Base-by-base conservation (phyloP, 1,284 basidiomycete species). In the Ceratobasidium papillatum region DNA sequence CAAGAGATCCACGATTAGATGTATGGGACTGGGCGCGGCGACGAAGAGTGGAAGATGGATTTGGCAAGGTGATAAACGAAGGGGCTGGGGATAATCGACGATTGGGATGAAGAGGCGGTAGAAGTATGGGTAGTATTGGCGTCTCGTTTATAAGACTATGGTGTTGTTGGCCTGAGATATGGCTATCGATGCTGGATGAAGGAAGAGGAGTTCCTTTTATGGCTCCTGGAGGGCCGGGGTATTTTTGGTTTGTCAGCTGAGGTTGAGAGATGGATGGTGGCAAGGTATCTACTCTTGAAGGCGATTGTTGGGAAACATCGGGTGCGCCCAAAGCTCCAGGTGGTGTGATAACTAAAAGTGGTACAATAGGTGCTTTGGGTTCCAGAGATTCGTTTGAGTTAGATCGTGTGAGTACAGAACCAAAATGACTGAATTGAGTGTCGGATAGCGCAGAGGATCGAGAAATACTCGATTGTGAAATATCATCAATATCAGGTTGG, bases 201-300 rank as follows among this genome's bases (percentile, higher is more conserved):
- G 30, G 54, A 19, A 12, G 54, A 19, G 27, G 30, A 5, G 14
- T 11, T 12, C 54, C 32, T 12, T 58, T 58, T 8, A 32, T 17
- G 19, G 30, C 9, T 8, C 32, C 25, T 36, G 54, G 54, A 36
- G 54, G 30, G 3, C 14, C n/a, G 12, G 38, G 43, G 45, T 47
- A 45, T 58, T 30, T 36, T 56, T 72, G 68, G 22, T 41, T 12
- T 14, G 56, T 22, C 9, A 49, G 56, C 22, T 61, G 36, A 3
- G 68, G 56, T n/a, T 72, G 56, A 34, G 68, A 72, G 17, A 38
- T 19, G 27, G 61, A 72, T 9, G 68, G 68, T 11, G 68, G 68
- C 41, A 72, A 32, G 36, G 56, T 51, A 25, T 58, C 52, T 17
- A 34, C 9, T 43, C 11, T 25, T 27, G n/a, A 30, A 34, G 38